A percentile compares a stretch with the other conserved stretches of the same genome.
Evolutionary conservation across 1,284 basidiomycete genomes (phyloP).

Genomic region (Melampsora americana): DNA sequence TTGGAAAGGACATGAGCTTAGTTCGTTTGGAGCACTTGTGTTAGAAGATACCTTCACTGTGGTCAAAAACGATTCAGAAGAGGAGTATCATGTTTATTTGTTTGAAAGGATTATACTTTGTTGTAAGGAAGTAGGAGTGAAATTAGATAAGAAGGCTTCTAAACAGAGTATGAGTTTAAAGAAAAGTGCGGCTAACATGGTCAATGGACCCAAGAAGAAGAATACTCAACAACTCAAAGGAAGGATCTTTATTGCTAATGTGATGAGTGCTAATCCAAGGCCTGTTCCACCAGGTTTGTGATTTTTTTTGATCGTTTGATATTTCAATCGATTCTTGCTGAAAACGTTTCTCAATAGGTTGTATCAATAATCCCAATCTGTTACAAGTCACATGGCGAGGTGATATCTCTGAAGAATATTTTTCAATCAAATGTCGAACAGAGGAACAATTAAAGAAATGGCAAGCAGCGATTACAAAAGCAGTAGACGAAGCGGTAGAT

Average conservation of each 20-base stretch:
- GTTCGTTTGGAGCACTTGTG: conserved; percentile 85
- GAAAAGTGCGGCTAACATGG: conserved; percentile 28
- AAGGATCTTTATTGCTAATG: conserved; percentile 94
- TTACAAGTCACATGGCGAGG: conserved; percentile 90
- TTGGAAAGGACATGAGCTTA: conserved; percentile 97
- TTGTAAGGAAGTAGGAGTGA: conserved; percentile 73
- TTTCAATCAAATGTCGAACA: conserved; percentile 84
- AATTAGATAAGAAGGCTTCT: conserved; percentile 31
- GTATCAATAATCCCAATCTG: conserved; percentile 52
- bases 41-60: conserved; percentile 94
- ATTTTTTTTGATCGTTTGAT: background rate
- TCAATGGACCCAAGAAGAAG: conserved; percentile 55
- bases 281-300: conserved; percentile 40
- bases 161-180: conserved; percentile 44
- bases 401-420: conserved; percentile 70
- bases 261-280: conserved; percentile 70
- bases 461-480: conserved; percentile 80
- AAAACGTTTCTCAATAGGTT: background rate
- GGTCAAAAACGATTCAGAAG: conserved; percentile 90
- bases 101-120: conserved; percentile 99
- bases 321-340: background rate
- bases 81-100: conserved; percentile 97
- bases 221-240: conserved; percentile 87
- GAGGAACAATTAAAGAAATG: conserved; percentile 91
- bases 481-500: conserved; percentile 64